Conservation (phyloP, 2,329 filamentous ascomycete species). For the Cercospora nicotianae region DNA sequence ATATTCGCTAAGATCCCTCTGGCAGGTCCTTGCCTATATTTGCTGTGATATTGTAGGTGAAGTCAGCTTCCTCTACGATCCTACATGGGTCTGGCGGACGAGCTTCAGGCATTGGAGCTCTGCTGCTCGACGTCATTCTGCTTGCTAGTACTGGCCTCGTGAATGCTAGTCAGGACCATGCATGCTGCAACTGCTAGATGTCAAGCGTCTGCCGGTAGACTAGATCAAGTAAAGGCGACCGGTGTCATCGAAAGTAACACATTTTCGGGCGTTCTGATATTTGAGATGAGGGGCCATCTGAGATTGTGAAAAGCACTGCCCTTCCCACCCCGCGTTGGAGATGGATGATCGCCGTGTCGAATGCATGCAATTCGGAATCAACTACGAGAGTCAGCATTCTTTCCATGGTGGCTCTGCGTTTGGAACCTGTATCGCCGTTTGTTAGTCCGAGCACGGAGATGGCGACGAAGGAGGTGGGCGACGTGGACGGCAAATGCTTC, state of each 20-base stretch:
- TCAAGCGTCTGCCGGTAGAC: neutral
- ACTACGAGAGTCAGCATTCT: neutral
- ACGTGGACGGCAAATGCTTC: conserved; percentile 5
- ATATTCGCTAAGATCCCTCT: neutral
- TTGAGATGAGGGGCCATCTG: neutral
- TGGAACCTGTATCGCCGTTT: neutral
- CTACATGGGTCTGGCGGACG: neutral
- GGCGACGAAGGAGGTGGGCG: neutral
- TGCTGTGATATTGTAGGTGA: neutral
- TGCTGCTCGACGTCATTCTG: neutral
- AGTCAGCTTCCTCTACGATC: neutral
- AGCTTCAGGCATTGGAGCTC: neutral
- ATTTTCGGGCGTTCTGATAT: neutral
- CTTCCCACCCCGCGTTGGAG: neutral
- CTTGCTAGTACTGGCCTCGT: neutral
- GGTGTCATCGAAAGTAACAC: neutral
- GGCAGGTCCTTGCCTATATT: neutral
- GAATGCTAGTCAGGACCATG: neutral
- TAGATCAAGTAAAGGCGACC: neutral
- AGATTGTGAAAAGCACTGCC: neutral
- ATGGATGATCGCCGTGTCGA: neutral
- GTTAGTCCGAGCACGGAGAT: conserved; percentile 2
- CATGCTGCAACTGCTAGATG: neutral
- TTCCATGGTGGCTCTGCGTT: neutral
- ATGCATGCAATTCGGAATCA: neutral